Evolutionary conservation across 208 protist genomes (phyloP), one percentile per base, ranked within the genome.

Genomic region (Porcisia deanei): DNA sequence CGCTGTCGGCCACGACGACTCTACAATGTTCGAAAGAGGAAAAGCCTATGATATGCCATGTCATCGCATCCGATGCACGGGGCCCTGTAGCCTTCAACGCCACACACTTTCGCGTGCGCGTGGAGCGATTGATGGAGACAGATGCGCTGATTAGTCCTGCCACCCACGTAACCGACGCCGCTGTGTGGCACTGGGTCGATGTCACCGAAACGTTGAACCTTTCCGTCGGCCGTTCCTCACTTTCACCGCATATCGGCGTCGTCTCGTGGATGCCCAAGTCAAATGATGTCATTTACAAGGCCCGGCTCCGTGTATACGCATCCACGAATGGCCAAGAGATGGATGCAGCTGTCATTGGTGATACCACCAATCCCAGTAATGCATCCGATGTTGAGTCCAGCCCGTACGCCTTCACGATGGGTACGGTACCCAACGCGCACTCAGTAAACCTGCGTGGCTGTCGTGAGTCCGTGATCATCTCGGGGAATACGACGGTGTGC

Each of bases 401-500:
- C 41, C 87, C 87, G 16, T 91, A 85, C 77, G 1, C 43, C 22
- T 91, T 91, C 77, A 57, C 60, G 14, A 78, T 75, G 41, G 87
- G 84, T 52, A 75, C 82, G 30, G 58, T 77, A 25, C 87, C 87
- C 55, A 85, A 76, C 60, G 70, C 82, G 47, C 73, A 71, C 1
- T 83, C 83, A 25, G 84, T 87, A 25, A 84, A 67, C 53, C 71
- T 91, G 59, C 81, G 87, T 7, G 84, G 84, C 34, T 91, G 87
- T 59, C 39, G 63, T 55, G 58, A 69, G 43, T 75, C 73, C 43
- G 70, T 81, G 45, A 75, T 91, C 65, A 68, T 45, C 52, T 71
- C 79, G n/a, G 73, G 78, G 54, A 84, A 84, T 69, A 73, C 68
- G n/a, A 88, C 87, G 2, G 22, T 65, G 65, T 91, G 87, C 75